Evolutionary conservation across 345 rosid species (phyloP), one percentile per base, ranked within the genome.

Genomic region (Raphanus raphanistrum): DNA sequence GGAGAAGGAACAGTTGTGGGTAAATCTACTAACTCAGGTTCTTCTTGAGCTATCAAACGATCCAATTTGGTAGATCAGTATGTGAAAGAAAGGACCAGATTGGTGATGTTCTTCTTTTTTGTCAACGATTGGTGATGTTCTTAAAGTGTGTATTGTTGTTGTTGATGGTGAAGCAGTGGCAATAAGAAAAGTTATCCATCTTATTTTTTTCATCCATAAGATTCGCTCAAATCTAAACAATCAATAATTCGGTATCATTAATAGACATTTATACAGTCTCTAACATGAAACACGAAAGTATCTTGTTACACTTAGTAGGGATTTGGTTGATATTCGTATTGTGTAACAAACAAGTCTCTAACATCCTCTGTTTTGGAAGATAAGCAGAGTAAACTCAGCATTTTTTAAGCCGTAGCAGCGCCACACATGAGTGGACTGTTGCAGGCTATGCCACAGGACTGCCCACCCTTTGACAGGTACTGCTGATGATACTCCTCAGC

Each of bases 401-500:
- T 3, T 3, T 3, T 10, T 41, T 41, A 41, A 41, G 48, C 48
- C 13, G 4, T 41, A 41, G 48, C 48, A 41, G 48, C n/a, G 48
- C 48, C 11, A n/a, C 48, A 41, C 48, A 41, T 41, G 48, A 41
- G n/a, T 41, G 48, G 48, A 41, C 48, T 41, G 48, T 41, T 41
- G 5, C 48, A 41, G 48, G 48, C 48, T 10, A 41, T 41, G 48
- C 48, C 48, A 41, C 48, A 41, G 65, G 99, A 90, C 75, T 92
- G 99, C 33, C 81, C 98, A 16, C 98, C 99, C 74, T 94, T 92
- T 3, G 84, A 88, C 29, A 94, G 94, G 73, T 94, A 94, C 83
- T 90, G 95, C 82, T 94, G 99, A 74, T 94, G 98, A 79, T 90
- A 82, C 28, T 92, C 97, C 81, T 94, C 99, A 5, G 98, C 99